A percentile compares a stretch with the other conserved stretches of the same genome.
These are phyloP conservation scores for Bruguiera sexangula DNA, from an alignment of 345 rosid species.

Conservation along the genomic window DNA sequence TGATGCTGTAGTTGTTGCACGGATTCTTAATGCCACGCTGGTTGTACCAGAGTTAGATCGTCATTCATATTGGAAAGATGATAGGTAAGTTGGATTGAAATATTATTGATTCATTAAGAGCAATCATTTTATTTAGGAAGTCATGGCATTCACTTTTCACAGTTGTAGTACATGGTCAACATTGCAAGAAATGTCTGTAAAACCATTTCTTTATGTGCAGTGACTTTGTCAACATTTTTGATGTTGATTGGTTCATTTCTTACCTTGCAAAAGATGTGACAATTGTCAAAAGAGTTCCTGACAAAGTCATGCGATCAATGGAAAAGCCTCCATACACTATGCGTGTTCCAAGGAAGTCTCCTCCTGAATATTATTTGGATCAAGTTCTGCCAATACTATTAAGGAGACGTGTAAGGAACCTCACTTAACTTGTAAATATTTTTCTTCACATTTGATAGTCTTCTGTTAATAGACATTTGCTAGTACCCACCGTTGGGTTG, in stretches of 20 bases:
- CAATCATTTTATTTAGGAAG: background rate
- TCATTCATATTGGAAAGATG: slow-evolving; percentile 95
- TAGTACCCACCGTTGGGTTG: background rate
- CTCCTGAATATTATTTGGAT: slow-evolving; percentile 87
- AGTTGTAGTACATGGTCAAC: background rate
- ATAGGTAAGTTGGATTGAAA: slow-evolving; percentile 51
- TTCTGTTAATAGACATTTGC: background rate
- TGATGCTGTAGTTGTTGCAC: slow-evolving; percentile 95
- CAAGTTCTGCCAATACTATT: slow-evolving; percentile 88
- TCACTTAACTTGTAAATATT: slow-evolving; percentile 10
- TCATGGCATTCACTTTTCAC: background rate
- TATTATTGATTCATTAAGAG: background rate
- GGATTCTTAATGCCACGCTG: slow-evolving; percentile 89
- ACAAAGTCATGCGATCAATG: slow-evolving; percentile 85
- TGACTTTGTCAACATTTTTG: slow-evolving; percentile 84
- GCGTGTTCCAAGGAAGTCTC: slow-evolving; percentile 97
- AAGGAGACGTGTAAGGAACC: slow-evolving; percentile 67
- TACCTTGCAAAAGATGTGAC: slow-evolving; percentile 85
- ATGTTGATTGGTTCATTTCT: slow-evolving; percentile 87
- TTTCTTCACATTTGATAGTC: background rate
- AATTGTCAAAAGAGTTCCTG: slow-evolving; percentile 93
- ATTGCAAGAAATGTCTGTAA: background rate
- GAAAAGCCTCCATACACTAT: slow-evolving; percentile 95
- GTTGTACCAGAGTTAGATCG: slow-evolving; percentile 97
- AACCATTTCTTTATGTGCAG: slow-evolving; percentile 46